Evolutionary conservation across 2,329 filamentous ascomycete species (phyloP), one percentile per base, ranked within the genome.

Genomic region (Alternaria atra): DNA sequence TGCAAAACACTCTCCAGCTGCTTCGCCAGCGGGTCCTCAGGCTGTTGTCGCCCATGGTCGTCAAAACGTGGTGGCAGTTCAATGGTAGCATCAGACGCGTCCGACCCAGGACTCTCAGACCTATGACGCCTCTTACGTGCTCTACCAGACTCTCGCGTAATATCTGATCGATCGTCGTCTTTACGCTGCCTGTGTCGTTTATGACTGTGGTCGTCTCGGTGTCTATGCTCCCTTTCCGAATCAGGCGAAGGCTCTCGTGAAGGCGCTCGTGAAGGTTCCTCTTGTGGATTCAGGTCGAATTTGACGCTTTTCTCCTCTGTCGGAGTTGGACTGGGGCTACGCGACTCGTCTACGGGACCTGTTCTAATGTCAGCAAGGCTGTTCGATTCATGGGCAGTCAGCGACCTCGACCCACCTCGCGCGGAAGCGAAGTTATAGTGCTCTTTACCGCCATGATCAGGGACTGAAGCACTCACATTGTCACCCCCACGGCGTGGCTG

Each of bases 381-480:
- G 48, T 35, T 40, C 27, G 51, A 44, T 54, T 52, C 51, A 68
- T 64, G 69, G 67, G 61, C 55, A 68, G 69, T 68, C 68, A 64
- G 58, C 66, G 70, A 69, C 68, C 69, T 71, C 44, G 70, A 78
- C 76, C 71, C 75, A 78, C 77, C 77, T 71, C 68, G 67, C 50
- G 65, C 63, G 63, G 65, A 65, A 63, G 67, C 64, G 50, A 64
- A 65, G 52, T 57, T 52, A 34, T 56, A 29, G 65, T 73, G 66
- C 60, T 65, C 66, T 65, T 76, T 74, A 67, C 74, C 69, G 61
- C 70, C 60, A 61, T 53, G 42, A 34, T 60, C 58, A 72, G 68
- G 71, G 64, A 62, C 66, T 65, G 67, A 71, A 77, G 78, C 78
- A 84, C 83, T 84, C 82, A 84, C 83, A 83, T 84, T 81, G 66